Percentiles rank a stretch among this genome's conserved stretches.
Evolutionary conservation across 1,284 basidiomycete genomes (phyloP).

Genomic region (Cystobasidium slooffiae): DNA sequence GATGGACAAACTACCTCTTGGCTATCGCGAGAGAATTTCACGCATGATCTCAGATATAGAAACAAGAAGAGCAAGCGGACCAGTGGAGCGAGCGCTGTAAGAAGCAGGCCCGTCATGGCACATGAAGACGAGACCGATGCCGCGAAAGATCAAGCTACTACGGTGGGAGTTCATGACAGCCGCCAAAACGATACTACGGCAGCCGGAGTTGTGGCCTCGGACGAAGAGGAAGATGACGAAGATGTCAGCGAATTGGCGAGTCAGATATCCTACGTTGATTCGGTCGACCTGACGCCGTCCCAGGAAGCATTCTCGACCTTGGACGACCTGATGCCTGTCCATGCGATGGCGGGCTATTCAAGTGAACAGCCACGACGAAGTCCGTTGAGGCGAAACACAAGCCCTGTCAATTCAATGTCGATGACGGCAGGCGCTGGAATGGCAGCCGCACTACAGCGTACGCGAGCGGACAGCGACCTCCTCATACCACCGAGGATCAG

Average conservation of each 20-base stretch:
- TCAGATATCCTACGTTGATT: constrained; percentile 13
- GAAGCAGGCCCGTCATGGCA: too few relatives aligned
- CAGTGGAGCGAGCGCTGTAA: too few relatives aligned
- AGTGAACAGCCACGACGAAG: neutral
- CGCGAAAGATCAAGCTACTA: neutral
- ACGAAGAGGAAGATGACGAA: constrained; percentile 9
- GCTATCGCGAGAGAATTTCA: constrained; percentile 22
- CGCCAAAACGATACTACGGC: neutral
- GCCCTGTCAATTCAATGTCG: neutral
- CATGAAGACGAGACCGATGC: neutral
- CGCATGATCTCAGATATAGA: constrained; percentile 24
- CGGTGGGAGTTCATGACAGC: neutral
- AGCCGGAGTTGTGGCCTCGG: neutral
- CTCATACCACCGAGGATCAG: neutral
- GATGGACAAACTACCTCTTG: neutral
- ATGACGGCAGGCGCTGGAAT: neutral
- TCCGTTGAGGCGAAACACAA: neutral
- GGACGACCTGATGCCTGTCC: neutral
- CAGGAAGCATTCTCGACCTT: neutral
- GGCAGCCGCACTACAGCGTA: constrained; percentile 21
- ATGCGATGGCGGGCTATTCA: neutral
- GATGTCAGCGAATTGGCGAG: constrained; percentile 13
- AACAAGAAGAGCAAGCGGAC: neutral
- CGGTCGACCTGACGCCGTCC: neutral
- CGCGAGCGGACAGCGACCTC: constrained; percentile 13